These are phyloP conservation scores for Silene latifolia DNA, from an alignment of 148 eudicot genomes.

Conservation along the genomic window DNA sequence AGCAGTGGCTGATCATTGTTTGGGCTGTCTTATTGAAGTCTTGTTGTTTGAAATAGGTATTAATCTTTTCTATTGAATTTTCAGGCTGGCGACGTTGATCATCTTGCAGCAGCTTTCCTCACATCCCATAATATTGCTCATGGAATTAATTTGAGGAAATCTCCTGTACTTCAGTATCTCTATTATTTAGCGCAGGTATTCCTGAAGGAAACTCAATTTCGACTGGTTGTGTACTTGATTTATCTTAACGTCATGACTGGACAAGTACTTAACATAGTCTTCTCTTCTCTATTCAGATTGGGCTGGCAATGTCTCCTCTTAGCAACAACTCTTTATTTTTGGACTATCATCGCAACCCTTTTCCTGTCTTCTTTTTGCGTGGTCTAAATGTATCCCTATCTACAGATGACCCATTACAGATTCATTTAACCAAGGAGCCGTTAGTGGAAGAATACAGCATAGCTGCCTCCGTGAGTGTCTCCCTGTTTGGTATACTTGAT, in stretches of 20 bases:
- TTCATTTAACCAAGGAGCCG: conserved; percentile 95
- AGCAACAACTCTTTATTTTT: conserved; percentile 98
- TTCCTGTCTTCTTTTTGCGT: conserved; percentile 85
- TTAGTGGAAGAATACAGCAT: conserved; percentile 98
- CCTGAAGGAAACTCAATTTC: background rate
- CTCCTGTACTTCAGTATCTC: conserved; percentile 96
- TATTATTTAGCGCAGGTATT: conserved; percentile 91
- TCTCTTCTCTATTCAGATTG: conserved; percentile 59
- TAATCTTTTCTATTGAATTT: conserved; percentile 7
- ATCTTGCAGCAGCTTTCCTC: conserved; percentile 95
- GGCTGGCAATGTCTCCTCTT: conserved; percentile 97
- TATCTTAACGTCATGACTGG: background rate
- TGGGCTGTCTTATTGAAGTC: background rate
- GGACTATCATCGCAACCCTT: conserved; percentile 97
- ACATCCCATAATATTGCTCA: conserved; percentile 88
- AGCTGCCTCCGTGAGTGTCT: conserved; percentile 82
- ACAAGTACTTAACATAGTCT: conserved; percentile 6
- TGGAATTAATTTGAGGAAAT: conserved; percentile 94
- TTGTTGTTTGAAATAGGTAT: background rate
- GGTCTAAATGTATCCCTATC: conserved; percentile 99
- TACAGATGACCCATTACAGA: conserved; percentile 96
- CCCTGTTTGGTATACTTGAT: conserved; percentile 3
- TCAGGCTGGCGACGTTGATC: conserved; percentile 98
- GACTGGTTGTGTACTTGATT: conserved; percentile 3
- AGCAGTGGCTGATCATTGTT: background rate